Conservation (phyloP, 768 basidiomycete species). For the Lentinula boryana region DNA sequence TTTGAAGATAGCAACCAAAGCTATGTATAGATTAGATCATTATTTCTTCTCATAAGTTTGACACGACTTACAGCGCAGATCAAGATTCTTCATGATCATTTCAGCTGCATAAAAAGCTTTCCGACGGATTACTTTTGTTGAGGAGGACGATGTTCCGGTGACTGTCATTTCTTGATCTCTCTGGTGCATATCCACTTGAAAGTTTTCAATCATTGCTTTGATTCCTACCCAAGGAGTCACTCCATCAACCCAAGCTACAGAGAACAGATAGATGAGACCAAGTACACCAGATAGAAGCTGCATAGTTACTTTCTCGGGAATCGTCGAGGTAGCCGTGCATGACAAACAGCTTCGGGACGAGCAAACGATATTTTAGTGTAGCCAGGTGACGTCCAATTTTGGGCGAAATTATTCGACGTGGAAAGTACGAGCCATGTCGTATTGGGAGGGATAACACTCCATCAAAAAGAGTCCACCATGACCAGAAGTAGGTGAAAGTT, state of each 20-base stretch:
- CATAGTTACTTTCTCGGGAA: constrained; percentile 48
- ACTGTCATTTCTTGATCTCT: constrained; percentile 74
- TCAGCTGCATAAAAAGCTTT: constrained; percentile 89
- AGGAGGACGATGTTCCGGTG: constrained; percentile 47
- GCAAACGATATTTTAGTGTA: constrained; percentile 86
- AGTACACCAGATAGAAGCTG: background rate
- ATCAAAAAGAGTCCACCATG: constrained; percentile 89
- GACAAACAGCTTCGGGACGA: constrained; percentile 71
- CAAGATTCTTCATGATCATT: constrained; percentile 69
- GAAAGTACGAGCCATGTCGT: constrained; percentile 82
- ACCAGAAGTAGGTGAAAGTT: constrained; percentile 83
- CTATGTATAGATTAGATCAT: constrained; percentile 13
- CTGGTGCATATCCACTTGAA: constrained; percentile 91
- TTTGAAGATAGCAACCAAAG: constrained; percentile 69
- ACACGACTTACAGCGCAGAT: constrained; percentile 40
- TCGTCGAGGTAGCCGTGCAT: constrained; percentile 87
- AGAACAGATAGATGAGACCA: constrained; percentile 4
- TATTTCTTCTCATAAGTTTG: background rate
- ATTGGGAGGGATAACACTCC: constrained; percentile 73
- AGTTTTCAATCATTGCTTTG: constrained; percentile 74
- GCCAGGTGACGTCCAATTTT: constrained; percentile 87
- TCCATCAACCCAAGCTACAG: constrained; percentile 69
- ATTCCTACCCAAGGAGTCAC: constrained; percentile 77
- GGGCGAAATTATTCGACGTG: constrained; percentile 63
- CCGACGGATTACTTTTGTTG: constrained; percentile 57